A percentile compares a stretch with the other conserved stretches of the same genome.
phyloP scores from a whole-genome alignment of 805 yeast genomes.

The Starmerella bombi region DNA sequence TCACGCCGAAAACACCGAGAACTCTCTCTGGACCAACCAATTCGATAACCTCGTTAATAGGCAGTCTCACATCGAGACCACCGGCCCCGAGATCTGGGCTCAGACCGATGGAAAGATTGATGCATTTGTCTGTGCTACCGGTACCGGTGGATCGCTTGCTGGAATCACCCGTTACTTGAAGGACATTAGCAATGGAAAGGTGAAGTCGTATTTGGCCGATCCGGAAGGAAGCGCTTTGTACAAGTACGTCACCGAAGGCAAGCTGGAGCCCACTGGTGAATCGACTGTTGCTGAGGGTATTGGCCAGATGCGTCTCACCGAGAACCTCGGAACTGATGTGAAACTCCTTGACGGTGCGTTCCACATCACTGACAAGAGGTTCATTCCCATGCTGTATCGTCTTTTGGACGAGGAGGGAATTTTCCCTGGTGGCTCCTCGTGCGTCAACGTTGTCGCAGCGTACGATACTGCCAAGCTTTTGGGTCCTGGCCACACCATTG shows the following conservation, averaged over 20 bases:
- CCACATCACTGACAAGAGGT: slow-evolving; percentile 61
- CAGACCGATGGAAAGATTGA: slow-evolving; percentile 67
- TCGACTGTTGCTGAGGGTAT: slow-evolving; percentile 90
- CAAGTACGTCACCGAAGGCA: slow-evolving; percentile 59
- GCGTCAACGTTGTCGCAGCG: slow-evolving; percentile 85
- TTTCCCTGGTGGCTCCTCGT: slow-evolving; percentile 82
- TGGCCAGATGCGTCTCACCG: slow-evolving; percentile 89
- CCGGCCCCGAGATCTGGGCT: slow-evolving; percentile 88
- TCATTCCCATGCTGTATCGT: slow-evolving; percentile 73
- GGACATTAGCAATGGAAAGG: slow-evolving; percentile 46
- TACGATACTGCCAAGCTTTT: slow-evolving; percentile 55
- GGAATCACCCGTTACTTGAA: slow-evolving; percentile 73
- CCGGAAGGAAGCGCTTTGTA: slow-evolving; percentile 88
- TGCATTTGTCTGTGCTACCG: slow-evolving; percentile 82
- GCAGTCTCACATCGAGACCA: slow-evolving; percentile 75
- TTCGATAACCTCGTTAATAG: slow-evolving; percentile 81
- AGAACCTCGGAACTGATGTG: slow-evolving; percentile 61
- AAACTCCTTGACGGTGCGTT: slow-evolving; percentile 68
- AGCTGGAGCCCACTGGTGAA: slow-evolving; percentile 56
- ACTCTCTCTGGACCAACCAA: slow-evolving; percentile 89
- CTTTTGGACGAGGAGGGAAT: slow-evolving; percentile 82
- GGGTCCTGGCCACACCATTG: slow-evolving; percentile 69
- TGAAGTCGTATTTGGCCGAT: slow-evolving; percentile 65
- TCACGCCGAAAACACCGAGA: slow-evolving; percentile 61
- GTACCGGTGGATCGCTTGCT: slow-evolving; percentile 87